Evolutionary conservation across 2,329 filamentous ascomycete genomes (phyloP).

Genomic region (Colletotrichum trifolii): DNA sequence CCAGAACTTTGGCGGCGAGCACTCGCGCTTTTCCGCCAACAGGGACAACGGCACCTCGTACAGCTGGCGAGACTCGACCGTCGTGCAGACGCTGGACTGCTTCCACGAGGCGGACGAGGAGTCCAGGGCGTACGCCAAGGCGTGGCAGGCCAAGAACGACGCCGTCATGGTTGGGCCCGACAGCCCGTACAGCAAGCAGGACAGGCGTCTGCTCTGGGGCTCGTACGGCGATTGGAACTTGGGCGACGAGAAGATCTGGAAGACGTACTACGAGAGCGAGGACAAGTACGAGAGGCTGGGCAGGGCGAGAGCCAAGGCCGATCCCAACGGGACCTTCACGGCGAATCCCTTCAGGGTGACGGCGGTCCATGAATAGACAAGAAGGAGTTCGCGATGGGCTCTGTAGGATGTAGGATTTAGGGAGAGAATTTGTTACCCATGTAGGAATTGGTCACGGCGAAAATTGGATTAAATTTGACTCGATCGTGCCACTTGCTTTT

Average conservation of each 20-base stretch:
- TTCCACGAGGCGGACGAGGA: slow-evolving; percentile 49
- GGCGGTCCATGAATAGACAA: no score
- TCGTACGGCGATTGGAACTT: slow-evolving; percentile 51
- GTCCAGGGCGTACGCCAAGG: slow-evolving; percentile 47
- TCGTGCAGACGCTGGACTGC: slow-evolving; percentile 54
- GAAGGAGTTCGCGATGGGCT: no score
- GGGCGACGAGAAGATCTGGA: slow-evolving; percentile 45
- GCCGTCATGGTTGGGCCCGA: slow-evolving; percentile 38
- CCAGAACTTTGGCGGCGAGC: slow-evolving; percentile 56
- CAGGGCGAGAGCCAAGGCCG: slow-evolving; percentile 43
- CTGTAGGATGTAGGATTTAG: no score
- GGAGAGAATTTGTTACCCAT: no score
- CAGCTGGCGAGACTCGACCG: slow-evolving; percentile 58
- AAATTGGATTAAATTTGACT: no score
- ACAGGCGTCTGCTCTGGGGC: slow-evolving; percentile 53
- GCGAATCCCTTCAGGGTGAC: slow-evolving; percentile 45
- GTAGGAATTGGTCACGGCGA: no score
- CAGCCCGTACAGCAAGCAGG: slow-evolving; percentile 49
- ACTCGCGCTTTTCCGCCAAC: slow-evolving; percentile 55
- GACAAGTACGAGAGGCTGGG: slow-evolving; percentile 48
- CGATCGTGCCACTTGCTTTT: no score
- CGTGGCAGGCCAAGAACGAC: slow-evolving; percentile 57
- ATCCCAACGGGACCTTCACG: slow-evolving; percentile 51
- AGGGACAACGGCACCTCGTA: slow-evolving; percentile 57
- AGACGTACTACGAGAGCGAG: slow-evolving; percentile 48